These are phyloP conservation scores for Verruconis gallopava DNA, from an alignment of 2,329 filamentous ascomycete genomes.

Conservation along the genomic window DNA sequence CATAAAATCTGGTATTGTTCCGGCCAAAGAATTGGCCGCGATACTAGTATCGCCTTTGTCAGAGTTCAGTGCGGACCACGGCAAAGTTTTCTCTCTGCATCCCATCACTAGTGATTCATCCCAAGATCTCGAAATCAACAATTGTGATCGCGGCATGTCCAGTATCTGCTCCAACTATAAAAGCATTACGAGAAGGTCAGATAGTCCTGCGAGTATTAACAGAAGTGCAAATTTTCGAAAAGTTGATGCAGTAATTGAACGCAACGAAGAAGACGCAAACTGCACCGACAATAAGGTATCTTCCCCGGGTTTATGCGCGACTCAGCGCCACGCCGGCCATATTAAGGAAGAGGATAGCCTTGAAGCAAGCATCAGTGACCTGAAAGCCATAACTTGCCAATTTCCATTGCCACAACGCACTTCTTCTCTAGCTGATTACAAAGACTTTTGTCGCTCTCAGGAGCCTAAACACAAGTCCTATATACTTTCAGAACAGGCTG, in stretches of 20 bases:
- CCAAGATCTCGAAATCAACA: not conserved
- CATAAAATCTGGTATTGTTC: not conserved
- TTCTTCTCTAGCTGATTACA: slow-evolving; percentile 7
- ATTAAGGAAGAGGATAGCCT: slow-evolving; percentile 36
- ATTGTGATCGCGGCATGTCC: slow-evolving; percentile 1
- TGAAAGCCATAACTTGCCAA: slow-evolving; percentile 15
- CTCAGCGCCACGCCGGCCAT: slow-evolving; percentile 8
- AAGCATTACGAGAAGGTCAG: not conserved
- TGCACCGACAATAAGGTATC: slow-evolving; percentile 8
- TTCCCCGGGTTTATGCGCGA: slow-evolving; percentile 4
- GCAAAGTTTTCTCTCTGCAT: not conserved
- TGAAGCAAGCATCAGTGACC: slow-evolving; percentile 22
- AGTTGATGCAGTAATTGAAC: not conserved
- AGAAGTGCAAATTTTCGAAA: not conserved
- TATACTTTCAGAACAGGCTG: not conserved
- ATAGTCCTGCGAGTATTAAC: slow-evolving; percentile 4
- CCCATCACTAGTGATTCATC: not conserved
- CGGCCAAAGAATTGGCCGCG: not conserved
- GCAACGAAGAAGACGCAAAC: not conserved
- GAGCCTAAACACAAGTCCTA: slow-evolving; percentile 3
- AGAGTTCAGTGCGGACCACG: slow-evolving; percentile 1
- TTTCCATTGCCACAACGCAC: slow-evolving; percentile 8
- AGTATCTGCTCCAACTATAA: slow-evolving; percentile 6
- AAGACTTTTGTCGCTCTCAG: slow-evolving; percentile 4
- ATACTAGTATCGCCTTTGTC: slow-evolving; percentile 5